These are phyloP conservation scores for Cryphonectria parasitica DNA, from an alignment of 2,329 filamentous ascomycete genomes.

Conservation along the genomic window DNA sequence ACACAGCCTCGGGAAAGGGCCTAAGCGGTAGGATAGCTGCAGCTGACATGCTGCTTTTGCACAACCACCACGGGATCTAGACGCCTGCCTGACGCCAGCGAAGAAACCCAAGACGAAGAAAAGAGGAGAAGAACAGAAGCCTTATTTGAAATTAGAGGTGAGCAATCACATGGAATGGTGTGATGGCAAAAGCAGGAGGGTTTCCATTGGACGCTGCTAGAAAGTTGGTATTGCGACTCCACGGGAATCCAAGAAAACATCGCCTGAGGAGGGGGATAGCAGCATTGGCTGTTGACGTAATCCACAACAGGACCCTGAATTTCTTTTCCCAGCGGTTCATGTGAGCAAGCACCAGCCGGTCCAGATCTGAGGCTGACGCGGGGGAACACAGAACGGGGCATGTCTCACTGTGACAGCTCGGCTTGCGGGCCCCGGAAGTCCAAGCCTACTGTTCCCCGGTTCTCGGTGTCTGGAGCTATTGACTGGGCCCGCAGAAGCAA, in stretches of 20 bases:
- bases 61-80: neutral
- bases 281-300: slow-evolving; percentile 7
- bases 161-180: too few species aligned
- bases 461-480: slow-evolving; percentile 1
- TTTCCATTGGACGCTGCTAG: neutral
- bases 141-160: neutral
- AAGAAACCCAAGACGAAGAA: neutral
- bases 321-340: slow-evolving; percentile 12
- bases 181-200: neutral
- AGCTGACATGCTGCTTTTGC: slow-evolving; percentile 1
- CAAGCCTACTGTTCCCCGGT: slow-evolving; percentile 1
- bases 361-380: slow-evolving; percentile 22
- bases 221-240: neutral
- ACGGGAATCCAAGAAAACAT: neutral
- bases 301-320: slow-evolving; percentile 14
- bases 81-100: neutral
- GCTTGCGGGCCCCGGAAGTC: slow-evolving; percentile 18
- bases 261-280: neutral
- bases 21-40: neutral
- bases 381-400: neutral
- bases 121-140: neutral
- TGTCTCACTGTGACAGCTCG: slow-evolving; percentile 17
- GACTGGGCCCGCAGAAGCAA: slow-evolving; percentile 4
- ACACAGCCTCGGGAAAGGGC: neutral
- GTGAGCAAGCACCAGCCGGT: slow-evolving; percentile 24